Evolutionary conservation across 768 basidiomycete species (phyloP), one percentile per base, ranked within the genome.

Genomic region (Holtermanniella nyarrowii): DNA sequence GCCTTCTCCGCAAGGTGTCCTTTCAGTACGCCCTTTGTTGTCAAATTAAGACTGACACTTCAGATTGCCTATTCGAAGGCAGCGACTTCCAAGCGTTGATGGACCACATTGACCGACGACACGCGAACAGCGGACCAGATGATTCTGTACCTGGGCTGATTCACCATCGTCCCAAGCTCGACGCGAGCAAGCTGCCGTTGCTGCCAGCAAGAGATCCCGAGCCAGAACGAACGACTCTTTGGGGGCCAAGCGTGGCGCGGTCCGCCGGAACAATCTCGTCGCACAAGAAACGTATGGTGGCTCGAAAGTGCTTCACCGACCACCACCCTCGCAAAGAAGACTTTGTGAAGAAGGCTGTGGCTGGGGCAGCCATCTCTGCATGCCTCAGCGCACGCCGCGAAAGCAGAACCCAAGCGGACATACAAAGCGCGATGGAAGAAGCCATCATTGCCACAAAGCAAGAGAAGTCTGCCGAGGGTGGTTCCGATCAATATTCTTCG

Each of bases 111-210:
- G 24, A 25, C 25, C 56, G 65, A 12, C 56, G 65, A 7, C 65
- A 67, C 39, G 57, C 59, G 7, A 21, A 52, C 4, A 53, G 55
- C 2, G 64, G 62, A 12, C 62, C 63, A 12, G 60, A 67, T 44
- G 62, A 67, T 45, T 67, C 64, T 44, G 59, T 64, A 12, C 65
- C 65, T 10, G 63, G 63, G 12, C 53, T 67, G 12, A 64, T 67
- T 45, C 65, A 62, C 46, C 49, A 54, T 43, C 26, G 42, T 58
- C 56, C 13, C 37, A 49, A 5, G 2, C 11, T 14, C 45, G 48
- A 16, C 54, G 53, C 0, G 14, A 4, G 16, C 11, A 22, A 25
- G 5, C 46, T 45, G 12, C 52, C 48, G 2, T 26, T 18, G 18
- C 31, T 50, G 22, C 55, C 55, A 3, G 27, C 3, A 3, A 23